phyloP scores from a whole-genome alignment of 2,329 filamentous ascomycete species.

The Sarocladium kiliense region DNA sequence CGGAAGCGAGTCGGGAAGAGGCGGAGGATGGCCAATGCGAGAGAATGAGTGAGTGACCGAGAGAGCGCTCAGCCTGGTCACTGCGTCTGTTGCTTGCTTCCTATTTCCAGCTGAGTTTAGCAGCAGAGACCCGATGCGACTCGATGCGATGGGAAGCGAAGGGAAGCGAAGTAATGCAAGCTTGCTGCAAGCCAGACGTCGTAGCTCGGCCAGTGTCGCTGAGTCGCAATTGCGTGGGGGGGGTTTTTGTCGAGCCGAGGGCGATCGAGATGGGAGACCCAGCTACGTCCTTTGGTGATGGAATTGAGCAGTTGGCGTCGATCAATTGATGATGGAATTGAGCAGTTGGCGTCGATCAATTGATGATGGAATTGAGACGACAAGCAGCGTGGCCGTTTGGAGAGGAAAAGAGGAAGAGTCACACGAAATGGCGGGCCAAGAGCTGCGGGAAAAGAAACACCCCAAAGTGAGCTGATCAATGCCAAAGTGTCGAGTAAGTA shows the following conservation, averaged over 20 bases:
- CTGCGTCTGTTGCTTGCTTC: no score
- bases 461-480: not conserved
- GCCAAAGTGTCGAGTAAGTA: not conserved
- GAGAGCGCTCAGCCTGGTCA: no score
- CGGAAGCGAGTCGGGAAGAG: not conserved
- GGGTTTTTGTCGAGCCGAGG: no score
- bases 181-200: not conserved
- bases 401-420: not conserved
- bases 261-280: no score
- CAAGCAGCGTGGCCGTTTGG: no score
- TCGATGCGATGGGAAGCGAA: not conserved
- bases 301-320: not conserved
- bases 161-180: not conserved
- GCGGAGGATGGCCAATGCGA: not conserved
- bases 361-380: not conserved
- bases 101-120: no score
- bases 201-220: no score
- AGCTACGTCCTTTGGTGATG: no score
- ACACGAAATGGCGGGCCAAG: no score
- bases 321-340: not conserved
- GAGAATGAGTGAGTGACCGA: not conserved
- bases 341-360: not conserved
- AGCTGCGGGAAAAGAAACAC: not conserved
- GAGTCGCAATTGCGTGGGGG: no score
- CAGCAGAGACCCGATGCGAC: not conserved